Conservation (phyloP, 2,329 filamentous ascomycete species). For the Fusarium tuaranense region DNA sequence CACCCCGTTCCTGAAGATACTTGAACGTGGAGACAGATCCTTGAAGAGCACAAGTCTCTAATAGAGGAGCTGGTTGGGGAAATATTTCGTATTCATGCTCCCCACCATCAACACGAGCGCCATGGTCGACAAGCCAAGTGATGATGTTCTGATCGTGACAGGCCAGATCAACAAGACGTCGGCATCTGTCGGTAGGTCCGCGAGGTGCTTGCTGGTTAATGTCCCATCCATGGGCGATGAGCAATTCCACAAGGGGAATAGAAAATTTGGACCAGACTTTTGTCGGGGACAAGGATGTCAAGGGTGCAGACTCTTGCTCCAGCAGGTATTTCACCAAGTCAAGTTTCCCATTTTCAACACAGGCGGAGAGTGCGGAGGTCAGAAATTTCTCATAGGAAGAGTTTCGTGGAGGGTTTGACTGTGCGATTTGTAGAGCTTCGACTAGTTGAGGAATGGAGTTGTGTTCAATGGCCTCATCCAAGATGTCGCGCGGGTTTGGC, state of each 20-base stretch:
- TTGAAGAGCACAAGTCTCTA: not conserved
- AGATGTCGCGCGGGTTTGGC: not conserved
- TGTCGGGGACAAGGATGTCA: not conserved
- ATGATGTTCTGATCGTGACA: slow-evolving; percentile 7
- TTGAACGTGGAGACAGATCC: not conserved
- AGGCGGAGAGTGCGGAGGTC: not conserved
- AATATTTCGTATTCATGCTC: not conserved
- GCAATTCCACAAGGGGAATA: slow-evolving; percentile 4
- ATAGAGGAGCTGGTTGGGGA: not conserved
- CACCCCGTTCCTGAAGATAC: not conserved
- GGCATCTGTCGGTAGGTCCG: not conserved
- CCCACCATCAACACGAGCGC: slow-evolving; percentile 12
- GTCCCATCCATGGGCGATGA: slow-evolving; percentile 18
- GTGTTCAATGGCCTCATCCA: not conserved
- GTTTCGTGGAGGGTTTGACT: not conserved
- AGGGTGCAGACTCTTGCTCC: not conserved
- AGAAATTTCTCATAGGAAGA: not conserved
- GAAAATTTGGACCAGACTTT: slow-evolving; percentile 9
- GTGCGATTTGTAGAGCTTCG: not conserved
- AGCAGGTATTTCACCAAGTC: not conserved
- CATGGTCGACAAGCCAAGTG: slow-evolving; percentile 18
- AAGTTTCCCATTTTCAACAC: not conserved
- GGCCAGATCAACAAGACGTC: slow-evolving; percentile 11
- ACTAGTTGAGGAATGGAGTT: not conserved
- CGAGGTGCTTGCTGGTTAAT: slow-evolving; percentile 2